Evolutionary conservation across 768 basidiomycete species (phyloP), one percentile per base, ranked within the genome.

Genomic region (Rhodosporidiobolus odoratus): DNA sequence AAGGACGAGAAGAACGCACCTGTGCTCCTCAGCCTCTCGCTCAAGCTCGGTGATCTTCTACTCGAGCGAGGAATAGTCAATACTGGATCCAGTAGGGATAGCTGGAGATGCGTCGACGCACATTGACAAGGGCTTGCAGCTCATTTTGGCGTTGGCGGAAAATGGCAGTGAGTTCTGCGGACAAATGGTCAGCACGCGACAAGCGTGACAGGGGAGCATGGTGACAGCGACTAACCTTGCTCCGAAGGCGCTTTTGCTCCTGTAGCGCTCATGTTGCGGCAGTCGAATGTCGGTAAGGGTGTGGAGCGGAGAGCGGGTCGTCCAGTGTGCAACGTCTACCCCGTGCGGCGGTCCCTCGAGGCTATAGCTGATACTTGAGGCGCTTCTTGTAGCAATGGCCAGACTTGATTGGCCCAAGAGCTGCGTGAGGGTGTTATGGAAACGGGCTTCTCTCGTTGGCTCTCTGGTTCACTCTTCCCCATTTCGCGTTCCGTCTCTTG

Each of bases 11-110:
- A 23, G 9, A 56, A 84, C 88, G 74, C 72, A 93, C 95, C 85
- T 84, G 79, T 99, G 93, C 78, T 99, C 96, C 71, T 99, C 96
- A 27, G 91, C 87, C 77, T 99, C 96, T 74, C 88, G 86, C 79
- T 99, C 96, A 40, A 99, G 84, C 80, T 99, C 96, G 70, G 91
- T 90, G 75, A 98, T 60, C 65, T 74, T 74, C 73, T 74, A 63
- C 63, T 30, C 25, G 43, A 4, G 30, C 6, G 34, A 37, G 15
- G 10, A 23, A 16, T 3, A 23, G 47, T 59, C 59, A 61, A 34
- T 34, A 4, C 45, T 17, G 13, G 12, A 27, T 17, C 23, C 13
- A 32, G 21, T 0, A 3, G 16, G 27, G 48, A 6, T 5, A 15
- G 50, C 41, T 12, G n/a, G 34, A 61, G 5, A 15, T 17, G 19